A percentile compares a stretch with the other conserved stretches of the same genome.
phyloP scores from a whole-genome alignment of 345 rosid genomes.

The Salix arbutifolia region DNA sequence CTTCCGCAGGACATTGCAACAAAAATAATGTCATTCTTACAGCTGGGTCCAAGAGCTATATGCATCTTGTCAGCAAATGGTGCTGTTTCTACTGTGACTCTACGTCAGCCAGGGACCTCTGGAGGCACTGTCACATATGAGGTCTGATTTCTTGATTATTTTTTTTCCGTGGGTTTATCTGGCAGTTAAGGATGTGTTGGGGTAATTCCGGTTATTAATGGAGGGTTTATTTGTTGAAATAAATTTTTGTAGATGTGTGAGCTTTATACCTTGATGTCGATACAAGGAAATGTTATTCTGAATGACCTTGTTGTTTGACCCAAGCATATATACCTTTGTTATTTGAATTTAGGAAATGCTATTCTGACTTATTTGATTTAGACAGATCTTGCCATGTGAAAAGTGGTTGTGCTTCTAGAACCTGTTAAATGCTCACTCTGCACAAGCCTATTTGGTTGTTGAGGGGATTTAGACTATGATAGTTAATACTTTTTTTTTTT shows the following conservation, averaged over 20 bases:
- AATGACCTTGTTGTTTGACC: not conserved
- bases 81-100: conserved; percentile 80
- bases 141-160: conserved; percentile 41
- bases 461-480: not conserved
- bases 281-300: no score
- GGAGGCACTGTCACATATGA: conserved; percentile 81
- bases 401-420: not conserved
- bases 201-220: no score
- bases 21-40: conserved; percentile 74
- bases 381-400: not conserved
- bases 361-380: not conserved
- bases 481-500: not conserved
- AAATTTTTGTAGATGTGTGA: not conserved
- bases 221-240: no score
- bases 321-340: not conserved
- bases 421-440: not conserved
- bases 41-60: conserved; percentile 79
- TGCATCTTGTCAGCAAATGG: conserved; percentile 91
- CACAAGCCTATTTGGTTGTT: not conserved
- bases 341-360: not conserved
- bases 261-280: not conserved
- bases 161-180: not conserved
- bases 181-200: not conserved
- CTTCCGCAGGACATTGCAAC: conserved; percentile 66
- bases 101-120: conserved; percentile 71